Evolutionary conservation across 345 rosid species (phyloP), one percentile per base, ranked within the genome.

Genomic region (Populus alba): DNA sequence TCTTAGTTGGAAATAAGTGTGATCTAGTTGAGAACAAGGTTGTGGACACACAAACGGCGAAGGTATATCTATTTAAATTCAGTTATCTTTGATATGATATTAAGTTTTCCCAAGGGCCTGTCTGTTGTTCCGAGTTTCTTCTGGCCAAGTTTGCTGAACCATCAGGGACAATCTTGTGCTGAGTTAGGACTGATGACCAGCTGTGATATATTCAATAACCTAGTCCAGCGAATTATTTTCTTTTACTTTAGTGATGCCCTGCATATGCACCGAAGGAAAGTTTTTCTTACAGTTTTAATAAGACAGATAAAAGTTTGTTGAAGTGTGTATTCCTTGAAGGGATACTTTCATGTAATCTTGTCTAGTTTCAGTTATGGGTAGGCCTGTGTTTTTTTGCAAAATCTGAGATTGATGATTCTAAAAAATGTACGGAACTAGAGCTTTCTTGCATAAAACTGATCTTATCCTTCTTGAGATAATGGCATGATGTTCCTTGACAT

Each of bases 21-120:
- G 98, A 93, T 89, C 82, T 93, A 78, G 90, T 87, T 82, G 93
- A 89, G 68, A 89, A 81, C 81, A 93, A 91, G 85, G 96, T 90
- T 83, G 94, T 93, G 75, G 92, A 90, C 86, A 90, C 93, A 4
- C 88, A 93, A 83, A 90, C 93, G 71, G 97, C 91, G n/a, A 89
- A 91, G 93, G 97, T 91, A 57, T 51, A n/a, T 35, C 37, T 27
- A 35, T 7, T 78, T 20, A 10, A 17, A 6, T 2, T 70, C 3
- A 29, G 25, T 74, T 45, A 29, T 35, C 33, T 77, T 27, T 7
- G 20, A 27, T 66, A 16, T 67, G 70, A 31, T 67, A 35, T 67
- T 20, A n/a, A 59, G 11, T n/a, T 59, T 59, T 10, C 63, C 27
- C 0, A 27, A 57, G 15, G 29, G 29, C 11, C 45, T 2, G 18